Base-by-base conservation (phyloP, 352 stramenopile genomes). In the Phytophthora hibernalis region DNA sequence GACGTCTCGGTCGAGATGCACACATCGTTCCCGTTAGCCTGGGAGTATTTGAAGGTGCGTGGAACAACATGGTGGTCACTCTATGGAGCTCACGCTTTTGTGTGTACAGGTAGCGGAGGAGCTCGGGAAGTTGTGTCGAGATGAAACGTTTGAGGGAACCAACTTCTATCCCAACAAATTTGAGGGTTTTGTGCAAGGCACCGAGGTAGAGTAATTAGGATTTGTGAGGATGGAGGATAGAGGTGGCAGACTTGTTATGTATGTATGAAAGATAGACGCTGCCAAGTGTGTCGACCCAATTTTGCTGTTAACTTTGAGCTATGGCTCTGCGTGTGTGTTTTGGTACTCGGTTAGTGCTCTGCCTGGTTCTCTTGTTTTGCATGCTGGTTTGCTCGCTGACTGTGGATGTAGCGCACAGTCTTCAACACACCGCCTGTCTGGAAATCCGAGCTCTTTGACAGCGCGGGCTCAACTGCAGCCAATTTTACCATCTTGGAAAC, bases 151-250 rank as follows among this genome's bases (percentile, higher is more conserved):
- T 48, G 92, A 99, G 77, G 95, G 93, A 0, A 90, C 88, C 15
- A 93, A 96, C 65, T 99, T 98, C 62, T 99, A 97, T 76, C 87
- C 90, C 2, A 99, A 99, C 77, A 76, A 70, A 5, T 98, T 98
- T 74, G 76, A 77, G 35, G 28, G 77, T 53, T 92, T 91, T 65
- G 64, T 68, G 47, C 35, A 59, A 55, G 53, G 56, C 22, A 54
- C 65, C 16, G 45, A 67, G 7, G 62, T 66, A 44, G 56, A 63
- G 31, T 72, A 61, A 38, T 40, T 55, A 49, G 42, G 10, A 35
- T 65, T 62, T 56, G 26, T 56, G n/a, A 31, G 26, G 9, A 21
- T 35, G 15, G 22, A 28, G 50, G 44, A 49, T 61, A 65, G 55
- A 51, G 24, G 5, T 51, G 43, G 24, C 44, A 22, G 22, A 35